phyloP scores from a whole-genome alignment of 225 moss, liverwort and hornwort species.

The Asterella californica region DNA sequence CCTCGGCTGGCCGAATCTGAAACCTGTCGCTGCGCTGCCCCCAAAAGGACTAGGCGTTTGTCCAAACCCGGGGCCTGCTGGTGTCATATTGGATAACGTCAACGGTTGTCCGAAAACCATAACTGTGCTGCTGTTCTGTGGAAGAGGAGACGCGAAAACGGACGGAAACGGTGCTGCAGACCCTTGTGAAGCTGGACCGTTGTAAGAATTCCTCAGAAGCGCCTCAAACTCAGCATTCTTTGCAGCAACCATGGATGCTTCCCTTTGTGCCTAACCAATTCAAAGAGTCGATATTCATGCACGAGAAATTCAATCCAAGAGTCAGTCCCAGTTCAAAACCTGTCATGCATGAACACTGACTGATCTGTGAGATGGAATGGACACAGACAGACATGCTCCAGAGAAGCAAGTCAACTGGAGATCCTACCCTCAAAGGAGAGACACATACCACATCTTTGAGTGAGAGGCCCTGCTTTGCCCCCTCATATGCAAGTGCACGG shows the following conservation, averaged over 20 bases:
- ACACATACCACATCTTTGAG: conserved; percentile 60
- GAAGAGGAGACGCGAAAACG: conserved; percentile 48
- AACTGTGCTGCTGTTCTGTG: conserved; percentile 22
- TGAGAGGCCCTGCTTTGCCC: conserved; percentile 73
- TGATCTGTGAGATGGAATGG: not conserved
- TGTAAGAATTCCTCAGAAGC: conserved; percentile 70
- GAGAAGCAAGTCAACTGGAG: not conserved
- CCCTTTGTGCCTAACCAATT: conserved; percentile 63
- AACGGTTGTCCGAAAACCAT: conserved; percentile 35
- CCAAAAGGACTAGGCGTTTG: conserved; percentile 25
- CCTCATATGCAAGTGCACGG: conserved; percentile 75
- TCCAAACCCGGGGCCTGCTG: conserved; percentile 19
- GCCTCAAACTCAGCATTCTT: conserved; percentile 73
- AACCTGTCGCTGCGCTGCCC: conserved; percentile 19
- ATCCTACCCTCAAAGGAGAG: not conserved
- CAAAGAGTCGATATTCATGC: not conserved
- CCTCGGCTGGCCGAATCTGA: conserved; percentile 36
- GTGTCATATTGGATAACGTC: conserved; percentile 20
- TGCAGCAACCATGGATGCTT: conserved; percentile 64
- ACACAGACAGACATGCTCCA: not conserved
- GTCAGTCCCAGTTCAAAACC: not conserved
- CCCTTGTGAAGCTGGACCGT: conserved; percentile 53
- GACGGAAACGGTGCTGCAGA: conserved; percentile 39
- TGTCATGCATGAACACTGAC: not conserved
- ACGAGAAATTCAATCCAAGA: not conserved